Base-by-base conservation (phyloP, 768 basidiomycete genomes). In the Lactifluus subvellereus region DNA sequence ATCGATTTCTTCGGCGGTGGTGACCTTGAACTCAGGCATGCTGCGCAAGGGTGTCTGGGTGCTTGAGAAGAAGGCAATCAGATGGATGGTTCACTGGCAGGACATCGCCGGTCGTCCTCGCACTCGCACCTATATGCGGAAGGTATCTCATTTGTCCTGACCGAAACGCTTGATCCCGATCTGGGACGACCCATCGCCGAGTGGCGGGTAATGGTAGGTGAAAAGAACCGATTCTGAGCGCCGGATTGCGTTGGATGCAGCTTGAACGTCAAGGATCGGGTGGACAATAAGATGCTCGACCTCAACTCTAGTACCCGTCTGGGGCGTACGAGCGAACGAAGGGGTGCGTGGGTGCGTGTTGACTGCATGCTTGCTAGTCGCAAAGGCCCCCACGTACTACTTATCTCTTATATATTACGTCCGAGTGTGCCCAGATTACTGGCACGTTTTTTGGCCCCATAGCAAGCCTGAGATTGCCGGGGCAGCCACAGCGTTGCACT, bases 21-120 rank as follows among this genome's bases (percentile, higher is more conserved):
- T 64, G 14, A 35, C 13, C 52, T 37, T 64, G 40, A 60, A 51
- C 22, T 60, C 54, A 16, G 59, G 40, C 63, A 64, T 64, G 18
- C 13, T 59, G 7, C n/a, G 38, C 8, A 22, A 20, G 10, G 37
- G 45, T 22, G 35, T 38, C 53, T 54, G 30, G 4, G 13, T 32
- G 45, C 45, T 54, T 30, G 3, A 40, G 3, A 20, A 7, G 11
- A 14, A 35, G 18, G 22, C 13, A 30, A 16, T 22, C 43, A 6
- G 47, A 20, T 18, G 14, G 20, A 27, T 14, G 3, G 8, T 10
- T 20, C 20, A 35, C 22, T 22, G 22, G 22, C 22, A 22, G 22
- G 27, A 27, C 27, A 16, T 18, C 1, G 6, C 37, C 22, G 6
- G 8, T 22, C 20, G 14, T 3, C 5, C 38, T 14, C 27, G 16